phyloP scores from a whole-genome alignment of 2,329 filamentous ascomycete species.

The Lasiodiplodia citricola region DNA sequence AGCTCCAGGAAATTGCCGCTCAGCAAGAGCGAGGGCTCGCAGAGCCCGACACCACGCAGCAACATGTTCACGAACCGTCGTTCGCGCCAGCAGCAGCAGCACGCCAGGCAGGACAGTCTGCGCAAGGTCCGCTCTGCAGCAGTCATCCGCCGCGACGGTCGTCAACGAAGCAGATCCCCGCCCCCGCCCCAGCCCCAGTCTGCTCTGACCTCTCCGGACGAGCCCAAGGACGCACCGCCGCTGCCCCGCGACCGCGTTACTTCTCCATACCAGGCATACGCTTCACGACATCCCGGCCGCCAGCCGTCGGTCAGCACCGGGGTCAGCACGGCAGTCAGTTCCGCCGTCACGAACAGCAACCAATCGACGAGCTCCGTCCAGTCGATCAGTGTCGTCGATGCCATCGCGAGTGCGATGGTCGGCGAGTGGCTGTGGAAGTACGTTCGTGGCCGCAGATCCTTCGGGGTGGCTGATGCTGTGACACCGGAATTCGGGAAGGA shows the following conservation, averaged over 20 bases:
- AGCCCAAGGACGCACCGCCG: conserved; percentile 71
- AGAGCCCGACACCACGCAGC: conserved; percentile 72
- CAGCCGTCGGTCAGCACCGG: conserved; percentile 59
- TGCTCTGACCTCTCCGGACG: conserved; percentile 52
- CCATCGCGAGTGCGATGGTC: conserved; percentile 97
- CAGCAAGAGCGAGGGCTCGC: conserved; percentile 74
- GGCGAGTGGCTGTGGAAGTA: conserved; percentile 98
- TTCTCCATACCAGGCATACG: conserved; percentile 47
- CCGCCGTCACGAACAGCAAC: conserved; percentile 12
- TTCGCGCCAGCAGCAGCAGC: conserved; percentile 48
- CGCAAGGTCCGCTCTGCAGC: conserved; percentile 87
- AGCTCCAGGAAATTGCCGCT: conserved; percentile 79
- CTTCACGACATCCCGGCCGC: conserved; percentile 50
- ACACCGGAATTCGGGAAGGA: conserved; percentile 57
- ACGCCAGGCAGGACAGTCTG: conserved; percentile 65
- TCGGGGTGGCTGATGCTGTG: conserved; percentile 75
- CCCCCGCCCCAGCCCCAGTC: conserved; percentile 15
- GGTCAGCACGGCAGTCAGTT: conserved; percentile 61
- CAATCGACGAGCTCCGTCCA: conserved; percentile 61
- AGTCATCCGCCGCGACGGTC: conserved; percentile 70
- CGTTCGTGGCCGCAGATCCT: conserved; percentile 84
- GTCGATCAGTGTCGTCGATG: conserved; percentile 84
- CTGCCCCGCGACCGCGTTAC: conserved; percentile 75
- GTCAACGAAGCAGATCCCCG: conserved; percentile 63
- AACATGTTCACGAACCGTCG: conserved; percentile 39